Evolutionary conservation across 495 filamentous ascomycete genomes (phyloP), one percentile per base, ranked within the genome.

Genomic region (Aspergillus olivimuriae): DNA sequence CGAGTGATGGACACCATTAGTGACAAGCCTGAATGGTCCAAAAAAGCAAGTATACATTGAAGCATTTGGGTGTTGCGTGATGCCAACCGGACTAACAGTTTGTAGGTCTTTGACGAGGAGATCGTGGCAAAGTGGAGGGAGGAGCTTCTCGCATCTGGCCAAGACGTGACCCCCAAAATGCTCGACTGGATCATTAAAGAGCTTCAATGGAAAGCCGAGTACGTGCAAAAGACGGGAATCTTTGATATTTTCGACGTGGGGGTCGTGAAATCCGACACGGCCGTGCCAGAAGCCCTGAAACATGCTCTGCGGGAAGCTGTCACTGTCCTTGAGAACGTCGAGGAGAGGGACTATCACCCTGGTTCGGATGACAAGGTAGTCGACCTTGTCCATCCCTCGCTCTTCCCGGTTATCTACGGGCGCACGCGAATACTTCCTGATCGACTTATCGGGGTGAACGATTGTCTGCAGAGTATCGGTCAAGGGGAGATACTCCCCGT

Each of bases 301-400:
- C 34, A 55, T 22, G 38, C 36, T 0, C 41, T 73, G 17, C 50
- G 43, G 20, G 24, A 48, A n/a, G 62, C 52, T 5, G 53, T 60
- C 0, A 15, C 31, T n/a, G 48, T 53, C 4, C 55, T 80, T 2
- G 73, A 77, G 24, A 43, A 73, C 23, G 60, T 73, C 1, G 47
- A 57, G 0, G 15, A 61, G 34, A 77, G 76, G 48, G 81, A 84
- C 46, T 83, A 77, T 68, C 76, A 80, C 48, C 78, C 78, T 0
- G 58, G 68, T 3, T 76, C 75, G 1, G 62, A 77, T 40, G 47
- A 54, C 1, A 69, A 72, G 39, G 82, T 84, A 0, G 62, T 83
- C 1, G 67, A 84, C 50, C 56, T 84, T 1, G 72, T 84, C 9
- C 72, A 83, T 49, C 80, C 80, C 0, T 82, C 77, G 0, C 57